A percentile compares a stretch with the other conserved stretches of the same genome.
Conservation (phyloP, 1,139 yeast genomes). For the Hyphopichia pseudoburtonii region DNA sequence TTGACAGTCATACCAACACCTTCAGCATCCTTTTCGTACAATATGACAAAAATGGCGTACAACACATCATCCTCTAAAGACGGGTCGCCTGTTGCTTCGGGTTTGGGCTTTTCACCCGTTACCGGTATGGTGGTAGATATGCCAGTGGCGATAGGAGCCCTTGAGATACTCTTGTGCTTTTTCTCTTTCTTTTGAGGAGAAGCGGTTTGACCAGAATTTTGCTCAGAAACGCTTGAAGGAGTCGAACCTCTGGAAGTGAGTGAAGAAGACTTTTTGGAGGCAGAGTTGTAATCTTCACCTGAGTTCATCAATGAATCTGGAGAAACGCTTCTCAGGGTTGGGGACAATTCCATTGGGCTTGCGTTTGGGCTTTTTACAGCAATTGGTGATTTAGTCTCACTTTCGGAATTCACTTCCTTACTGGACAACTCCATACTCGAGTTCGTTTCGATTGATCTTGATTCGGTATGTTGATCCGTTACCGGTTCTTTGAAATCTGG, state of each 20-base stretch:
- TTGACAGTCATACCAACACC: slow-evolving; percentile 83
- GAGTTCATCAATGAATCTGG: slow-evolving; percentile 44
- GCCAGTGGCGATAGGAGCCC: slow-evolving; percentile 64
- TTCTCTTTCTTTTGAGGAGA: slow-evolving; percentile 16
- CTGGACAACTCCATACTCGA: slow-evolving; percentile 13
- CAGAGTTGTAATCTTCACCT: slow-evolving; percentile 13
- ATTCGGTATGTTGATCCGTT: too few species aligned
- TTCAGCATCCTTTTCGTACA: slow-evolving; percentile 64
- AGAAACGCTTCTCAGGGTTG: slow-evolving; percentile 43
- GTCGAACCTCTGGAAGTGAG: slow-evolving; percentile 9
- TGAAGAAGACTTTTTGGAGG: slow-evolving; percentile 6
- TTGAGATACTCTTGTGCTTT: slow-evolving; percentile 38
- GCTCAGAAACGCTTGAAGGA: slow-evolving; percentile 13
- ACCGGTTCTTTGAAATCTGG: too few species aligned
- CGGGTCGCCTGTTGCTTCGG: slow-evolving; percentile 57
- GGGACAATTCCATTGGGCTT: slow-evolving; percentile 30
- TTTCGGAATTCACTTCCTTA: slow-evolving; percentile 12
- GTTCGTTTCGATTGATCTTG: slow-evolving; percentile 5
- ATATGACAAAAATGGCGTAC: slow-evolving; percentile 68
- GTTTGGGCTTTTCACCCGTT: slow-evolving; percentile 76
- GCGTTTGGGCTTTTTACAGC: slow-evolving; percentile 25
- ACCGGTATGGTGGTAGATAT: slow-evolving; percentile 78
- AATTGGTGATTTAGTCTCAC: slow-evolving; percentile 18
- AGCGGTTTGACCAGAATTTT: too few species aligned
- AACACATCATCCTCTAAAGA: slow-evolving; percentile 75